Evolutionary conservation across 768 basidiomycete genomes (phyloP), one percentile per base, ranked within the genome.

Genomic region (Myochromella boudieri): DNA sequence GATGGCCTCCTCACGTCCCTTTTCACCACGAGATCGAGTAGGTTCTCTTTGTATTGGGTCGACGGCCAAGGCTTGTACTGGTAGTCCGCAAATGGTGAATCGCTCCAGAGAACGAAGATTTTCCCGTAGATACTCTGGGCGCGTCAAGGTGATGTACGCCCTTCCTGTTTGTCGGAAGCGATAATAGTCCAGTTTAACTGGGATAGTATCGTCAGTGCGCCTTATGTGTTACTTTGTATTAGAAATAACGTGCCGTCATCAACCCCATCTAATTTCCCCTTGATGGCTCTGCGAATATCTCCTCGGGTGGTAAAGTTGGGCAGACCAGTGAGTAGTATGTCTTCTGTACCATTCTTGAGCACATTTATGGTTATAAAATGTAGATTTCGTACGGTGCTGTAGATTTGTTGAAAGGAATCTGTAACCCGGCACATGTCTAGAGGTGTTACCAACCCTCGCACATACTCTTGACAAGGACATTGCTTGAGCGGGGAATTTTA

Each of bases 141-240:
- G 67, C 9, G 72, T 62, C 46, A 89, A 63, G 11, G 79, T 77
- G 37, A 91, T 62, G 53, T 77, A 67, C 6, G 85, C 88, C 17
- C 66, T 64, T 24, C 81, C 78, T 1, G 78, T 80, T 6, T 85
- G 83, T 18, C 66, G 58, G 64, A 87, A 86, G 42, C 75, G 75
- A 29, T 70, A 54, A 55, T 91, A 87, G 42, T 82, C 70, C 22
- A 87, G 57, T 15, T 75, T 68, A 20, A 83, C 87, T 88, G 51
- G 7, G 28, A 11, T 24, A 49, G 27, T 28, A 18, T 18, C 37
- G 29, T 10, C 18, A 41, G 28, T 31, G 26, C 18, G 4, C 3
- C 3, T 24, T 21, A n/a, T 14, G 43, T 15, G 28, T 15, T 11
- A 10, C n/a, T n/a, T 4, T 24, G 4, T 14, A 21, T 22, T 10